A percentile compares a stretch with the other conserved stretches of the same genome.
Conservation (phyloP, 2,329 filamentous ascomycete genomes). For the Pseudogymnoascus sp. region DNA sequence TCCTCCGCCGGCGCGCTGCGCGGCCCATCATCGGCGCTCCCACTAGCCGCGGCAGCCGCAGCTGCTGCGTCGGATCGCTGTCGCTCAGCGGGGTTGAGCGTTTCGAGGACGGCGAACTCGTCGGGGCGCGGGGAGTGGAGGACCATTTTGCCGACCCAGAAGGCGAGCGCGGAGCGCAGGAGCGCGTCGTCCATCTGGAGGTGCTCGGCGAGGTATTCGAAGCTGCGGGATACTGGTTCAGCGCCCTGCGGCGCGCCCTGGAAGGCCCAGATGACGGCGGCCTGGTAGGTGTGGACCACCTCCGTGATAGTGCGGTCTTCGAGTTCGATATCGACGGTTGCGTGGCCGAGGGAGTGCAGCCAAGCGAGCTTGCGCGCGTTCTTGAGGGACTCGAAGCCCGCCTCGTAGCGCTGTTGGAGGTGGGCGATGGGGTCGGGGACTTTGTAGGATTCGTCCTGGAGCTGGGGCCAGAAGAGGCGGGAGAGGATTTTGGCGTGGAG, state of each 20-base stretch:
- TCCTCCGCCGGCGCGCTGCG: constrained; percentile 43
- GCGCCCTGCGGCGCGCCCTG: constrained; percentile 33
- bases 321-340: constrained; percentile 72
- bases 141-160: constrained; percentile 63
- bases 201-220: constrained; percentile 43
- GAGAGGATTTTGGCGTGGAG: constrained; percentile 82
- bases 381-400: constrained; percentile 72
- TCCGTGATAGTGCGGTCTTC: constrained; percentile 67
- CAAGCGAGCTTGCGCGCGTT: constrained; percentile 79
- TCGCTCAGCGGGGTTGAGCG: constrained; percentile 37
- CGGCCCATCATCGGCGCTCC: constrained; percentile 36
- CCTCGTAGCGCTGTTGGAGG: constrained; percentile 62
- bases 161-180: constrained; percentile 56
- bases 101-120: constrained; percentile 61
- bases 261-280: constrained; percentile 81
- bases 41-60: constrained; percentile 14
- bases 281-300: constrained; percentile 75
- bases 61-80: constrained; percentile 24
- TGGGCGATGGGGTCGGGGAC: constrained; percentile 51
- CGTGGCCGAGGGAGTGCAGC: constrained; percentile 74
- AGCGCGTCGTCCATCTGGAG: constrained; percentile 70
- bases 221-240: constrained; percentile 30
- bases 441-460: constrained; percentile 61
- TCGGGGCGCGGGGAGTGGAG: constrained; percentile 48
- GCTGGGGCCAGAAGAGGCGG: constrained; percentile 83